Evolutionary conservation across 768 basidiomycete species (phyloP).

Genomic region (Leucocoprinus leucothites): DNA sequence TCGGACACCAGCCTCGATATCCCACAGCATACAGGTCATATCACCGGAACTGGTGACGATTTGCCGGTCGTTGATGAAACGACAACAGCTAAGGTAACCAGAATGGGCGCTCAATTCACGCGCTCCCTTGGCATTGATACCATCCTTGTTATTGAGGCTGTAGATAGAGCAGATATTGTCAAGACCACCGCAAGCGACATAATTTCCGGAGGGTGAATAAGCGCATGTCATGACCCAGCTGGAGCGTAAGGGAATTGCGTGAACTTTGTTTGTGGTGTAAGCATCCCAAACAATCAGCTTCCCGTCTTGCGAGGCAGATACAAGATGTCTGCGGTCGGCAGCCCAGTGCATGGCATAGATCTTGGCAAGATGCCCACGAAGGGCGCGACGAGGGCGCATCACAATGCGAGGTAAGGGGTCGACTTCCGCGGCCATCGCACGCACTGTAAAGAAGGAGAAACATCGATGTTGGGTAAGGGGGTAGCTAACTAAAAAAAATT

Average conservation of each 20-base stretch:
- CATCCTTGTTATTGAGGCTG: constrained; percentile 82
- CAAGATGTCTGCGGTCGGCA: constrained; percentile 93
- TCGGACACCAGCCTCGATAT: constrained; percentile 95
- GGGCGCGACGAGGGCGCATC: constrained; percentile 92
- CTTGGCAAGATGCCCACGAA: constrained; percentile 97
- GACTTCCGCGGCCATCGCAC: constrained; percentile 97
- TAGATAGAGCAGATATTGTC: constrained; percentile 99
- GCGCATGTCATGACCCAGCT: constrained; percentile 99
- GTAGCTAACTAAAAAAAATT: not conserved
- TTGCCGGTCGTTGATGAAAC: constrained; percentile 98
- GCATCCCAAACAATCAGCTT: constrained; percentile 99
- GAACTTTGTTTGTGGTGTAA: constrained; percentile 99
- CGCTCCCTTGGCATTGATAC: constrained; percentile 80
- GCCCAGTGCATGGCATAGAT: constrained; percentile 99
- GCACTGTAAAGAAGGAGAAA: constrained; percentile 51
- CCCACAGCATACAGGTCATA: constrained; percentile 99
- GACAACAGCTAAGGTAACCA: constrained; percentile 96
- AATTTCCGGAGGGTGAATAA: constrained; percentile 95
- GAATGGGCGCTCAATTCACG: constrained; percentile 96
- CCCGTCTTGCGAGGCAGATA: constrained; percentile 99
- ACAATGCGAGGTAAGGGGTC: constrained; percentile 94
- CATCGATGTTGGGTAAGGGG: constrained; percentile 14
- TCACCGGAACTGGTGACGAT: constrained; percentile 98
- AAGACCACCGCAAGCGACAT: constrained; percentile 96
- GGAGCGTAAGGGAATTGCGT: constrained; percentile 95